phyloP scores from a whole-genome alignment of 768 basidiomycete genomes.

The Mycena maculata region DNA sequence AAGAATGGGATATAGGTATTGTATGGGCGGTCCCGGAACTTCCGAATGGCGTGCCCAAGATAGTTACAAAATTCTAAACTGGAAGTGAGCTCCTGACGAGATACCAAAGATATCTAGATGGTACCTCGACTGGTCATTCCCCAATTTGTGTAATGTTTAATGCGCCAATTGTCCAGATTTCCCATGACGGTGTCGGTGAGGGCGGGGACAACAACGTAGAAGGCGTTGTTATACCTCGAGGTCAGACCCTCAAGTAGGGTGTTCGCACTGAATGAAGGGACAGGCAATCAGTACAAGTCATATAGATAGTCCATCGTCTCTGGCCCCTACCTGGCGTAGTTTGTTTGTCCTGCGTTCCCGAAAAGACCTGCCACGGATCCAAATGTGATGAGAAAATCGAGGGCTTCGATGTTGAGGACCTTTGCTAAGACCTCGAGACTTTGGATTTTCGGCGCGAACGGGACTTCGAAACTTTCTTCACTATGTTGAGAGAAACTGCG shows the following conservation, averaged over 20 bases:
- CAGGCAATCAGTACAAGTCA: too few relatives aligned
- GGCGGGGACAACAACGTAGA: slow-evolving; percentile 46
- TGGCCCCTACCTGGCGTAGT: slow-evolving; percentile 48
- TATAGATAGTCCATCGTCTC: not conserved
- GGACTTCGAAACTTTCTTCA: slow-evolving; percentile 41
- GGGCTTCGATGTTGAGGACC: slow-evolving; percentile 37
- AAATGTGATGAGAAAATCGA: slow-evolving; percentile 52
- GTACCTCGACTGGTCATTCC: too few relatives aligned
- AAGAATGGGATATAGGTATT: too few relatives aligned
- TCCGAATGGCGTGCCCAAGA: too few relatives aligned
- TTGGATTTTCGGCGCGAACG: slow-evolving; percentile 44
- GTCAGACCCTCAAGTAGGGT: slow-evolving; percentile 45
- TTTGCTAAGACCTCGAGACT: slow-evolving; percentile 42
- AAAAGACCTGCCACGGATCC: slow-evolving; percentile 48
- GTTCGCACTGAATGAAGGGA: slow-evolving; percentile 45
- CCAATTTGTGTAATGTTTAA: too few relatives aligned
- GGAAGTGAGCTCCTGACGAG: too few relatives aligned
- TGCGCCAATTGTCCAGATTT: too few relatives aligned
- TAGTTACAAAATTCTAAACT: too few relatives aligned
- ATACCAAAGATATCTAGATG: too few relatives aligned
- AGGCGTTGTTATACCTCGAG: slow-evolving; percentile 42
- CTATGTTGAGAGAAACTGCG: slow-evolving; percentile 45
- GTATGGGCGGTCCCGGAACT: too few relatives aligned
- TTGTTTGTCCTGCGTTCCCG: slow-evolving; percentile 52
- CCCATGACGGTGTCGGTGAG: too few relatives aligned